Evolutionary conservation across 768 basidiomycete genomes (phyloP).

Genomic region (Termitomyces eurrhizus): DNA sequence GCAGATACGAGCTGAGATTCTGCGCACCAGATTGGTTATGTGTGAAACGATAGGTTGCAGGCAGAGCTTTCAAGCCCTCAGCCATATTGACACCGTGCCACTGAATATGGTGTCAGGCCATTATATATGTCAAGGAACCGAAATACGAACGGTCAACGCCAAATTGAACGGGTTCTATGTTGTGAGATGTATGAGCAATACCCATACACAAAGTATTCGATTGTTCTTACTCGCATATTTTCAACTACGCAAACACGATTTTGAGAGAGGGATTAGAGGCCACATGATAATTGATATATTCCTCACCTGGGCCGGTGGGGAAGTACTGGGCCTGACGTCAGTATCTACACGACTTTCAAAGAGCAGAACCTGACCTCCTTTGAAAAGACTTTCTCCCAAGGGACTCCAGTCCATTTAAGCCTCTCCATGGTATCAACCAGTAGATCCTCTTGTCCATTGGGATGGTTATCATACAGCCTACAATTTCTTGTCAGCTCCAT

Average conservation of each 20-base stretch:
- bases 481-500: background rate
- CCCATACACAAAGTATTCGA: background rate
- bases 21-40: constrained; percentile 49
- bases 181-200: background rate
- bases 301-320: constrained; percentile 35
- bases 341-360: background rate
- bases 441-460: constrained; percentile 42
- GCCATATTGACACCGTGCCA: constrained; percentile 62
- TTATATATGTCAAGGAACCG: background rate
- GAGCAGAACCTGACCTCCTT: constrained; percentile 27
- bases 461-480: constrained; percentile 54
- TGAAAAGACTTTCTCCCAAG: constrained; percentile 52
- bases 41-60: constrained; percentile 50
- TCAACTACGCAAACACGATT: constrained; percentile 21
- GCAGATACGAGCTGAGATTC: background rate
- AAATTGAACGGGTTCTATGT: constrained; percentile 40
- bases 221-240: constrained; percentile 22
- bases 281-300: background rate
- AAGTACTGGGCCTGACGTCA: constrained; percentile 33
- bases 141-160: constrained; percentile 30
- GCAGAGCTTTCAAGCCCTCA: constrained; percentile 52
- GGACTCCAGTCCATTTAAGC: constrained; percentile 47
- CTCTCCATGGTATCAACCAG: constrained; percentile 51
- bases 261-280: background rate
- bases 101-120: constrained; percentile 18